phyloP scores from a whole-genome alignment of 495 filamentous ascomycete genomes.

The Podospora anserina region DNA sequence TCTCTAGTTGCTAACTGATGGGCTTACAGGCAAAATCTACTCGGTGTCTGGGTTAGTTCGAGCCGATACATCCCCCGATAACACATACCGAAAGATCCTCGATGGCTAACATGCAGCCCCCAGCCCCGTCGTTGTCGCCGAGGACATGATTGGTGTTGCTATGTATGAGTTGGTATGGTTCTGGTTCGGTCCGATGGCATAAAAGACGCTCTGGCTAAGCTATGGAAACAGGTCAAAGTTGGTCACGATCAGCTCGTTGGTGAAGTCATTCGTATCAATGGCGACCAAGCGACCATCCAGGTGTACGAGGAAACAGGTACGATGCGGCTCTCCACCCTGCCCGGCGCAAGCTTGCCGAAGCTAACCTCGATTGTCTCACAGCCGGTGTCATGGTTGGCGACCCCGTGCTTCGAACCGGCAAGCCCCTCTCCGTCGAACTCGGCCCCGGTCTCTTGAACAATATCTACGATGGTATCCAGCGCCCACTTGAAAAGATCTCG shows the following conservation, averaged over 20 bases:
- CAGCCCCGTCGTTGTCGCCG: constrained; percentile 93
- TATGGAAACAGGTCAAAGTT: constrained; percentile 66
- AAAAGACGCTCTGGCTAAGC: constrained; percentile 25
- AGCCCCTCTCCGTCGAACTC: constrained; percentile 94
- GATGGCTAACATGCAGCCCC: constrained; percentile 28
- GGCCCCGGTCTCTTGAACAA: constrained; percentile 97
- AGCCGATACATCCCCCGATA: constrained; percentile 10
- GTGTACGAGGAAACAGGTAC: constrained; percentile 98
- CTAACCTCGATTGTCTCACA: constrained; percentile 32
- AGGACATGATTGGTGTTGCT: constrained; percentile 97
- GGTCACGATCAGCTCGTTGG: constrained; percentile 86
- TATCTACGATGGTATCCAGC: constrained; percentile 98
- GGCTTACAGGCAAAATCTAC: constrained; percentile 64
- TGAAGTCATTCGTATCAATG: constrained; percentile 96
- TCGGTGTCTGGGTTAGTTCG: constrained; percentile 71
- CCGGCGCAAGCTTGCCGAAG: background rate
- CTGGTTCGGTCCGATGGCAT: constrained; percentile 30
- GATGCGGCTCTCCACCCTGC: constrained; percentile 11
- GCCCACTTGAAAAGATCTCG: constrained; percentile 82
- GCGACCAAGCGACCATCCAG: constrained; percentile 93
- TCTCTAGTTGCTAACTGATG: constrained; percentile 27
- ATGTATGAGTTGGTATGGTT: constrained; percentile 89
- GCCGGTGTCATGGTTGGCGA: constrained; percentile 96
- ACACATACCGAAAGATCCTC: background rate
- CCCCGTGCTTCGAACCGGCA: constrained; percentile 83